Evolutionary conservation across 1,284 basidiomycete genomes (phyloP).

Genomic region (Tylopilus sp.): DNA sequence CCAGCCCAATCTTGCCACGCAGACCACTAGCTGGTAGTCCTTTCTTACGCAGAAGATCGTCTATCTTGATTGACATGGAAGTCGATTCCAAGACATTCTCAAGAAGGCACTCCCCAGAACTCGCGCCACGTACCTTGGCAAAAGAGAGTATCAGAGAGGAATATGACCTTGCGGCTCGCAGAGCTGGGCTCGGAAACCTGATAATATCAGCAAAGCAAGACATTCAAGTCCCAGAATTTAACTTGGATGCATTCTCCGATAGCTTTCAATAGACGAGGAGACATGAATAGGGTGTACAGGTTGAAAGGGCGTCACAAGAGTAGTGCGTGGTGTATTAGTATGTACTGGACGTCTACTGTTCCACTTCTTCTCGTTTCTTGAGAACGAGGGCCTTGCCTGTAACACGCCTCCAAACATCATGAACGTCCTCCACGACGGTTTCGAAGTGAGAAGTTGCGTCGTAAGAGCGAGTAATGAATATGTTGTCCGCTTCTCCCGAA

Average conservation of each 20-base stretch:
- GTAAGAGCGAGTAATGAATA: constrained; percentile 97
- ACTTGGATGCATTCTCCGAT: constrained; percentile 64
- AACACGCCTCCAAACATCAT: constrained; percentile 89
- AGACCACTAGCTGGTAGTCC: constrained; percentile 56
- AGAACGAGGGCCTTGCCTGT: constrained; percentile 73
- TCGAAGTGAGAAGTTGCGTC: constrained; percentile 99
- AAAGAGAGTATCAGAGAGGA: constrained; percentile 47
- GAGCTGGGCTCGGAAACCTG: constrained; percentile 76
- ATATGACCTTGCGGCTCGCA: constrained; percentile 58
- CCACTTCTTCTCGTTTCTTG: constrained; percentile 79
- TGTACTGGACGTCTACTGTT: constrained; percentile 43
- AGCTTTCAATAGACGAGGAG: constrained; percentile 9
- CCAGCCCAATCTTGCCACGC: constrained; percentile 43
- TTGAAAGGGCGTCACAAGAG: constrained; percentile 9
- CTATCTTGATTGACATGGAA: constrained; percentile 86
- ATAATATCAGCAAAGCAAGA: constrained; percentile 88
- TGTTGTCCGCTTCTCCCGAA: constrained; percentile 78
- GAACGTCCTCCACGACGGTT: constrained; percentile 94
- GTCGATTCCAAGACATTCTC: constrained; percentile 64
- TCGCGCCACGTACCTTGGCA: constrained; percentile 13
- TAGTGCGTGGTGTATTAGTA: constrained; percentile 11
- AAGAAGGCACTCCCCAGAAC: constrained; percentile 50
- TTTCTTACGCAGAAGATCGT: constrained; percentile 57
- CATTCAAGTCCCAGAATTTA: constrained; percentile 81
- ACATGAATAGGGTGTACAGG: constrained; percentile 7